Evolutionary conservation across 768 basidiomycete species (phyloP), one percentile per base, ranked within the genome.

Genomic region (Pluteus cervinus): DNA sequence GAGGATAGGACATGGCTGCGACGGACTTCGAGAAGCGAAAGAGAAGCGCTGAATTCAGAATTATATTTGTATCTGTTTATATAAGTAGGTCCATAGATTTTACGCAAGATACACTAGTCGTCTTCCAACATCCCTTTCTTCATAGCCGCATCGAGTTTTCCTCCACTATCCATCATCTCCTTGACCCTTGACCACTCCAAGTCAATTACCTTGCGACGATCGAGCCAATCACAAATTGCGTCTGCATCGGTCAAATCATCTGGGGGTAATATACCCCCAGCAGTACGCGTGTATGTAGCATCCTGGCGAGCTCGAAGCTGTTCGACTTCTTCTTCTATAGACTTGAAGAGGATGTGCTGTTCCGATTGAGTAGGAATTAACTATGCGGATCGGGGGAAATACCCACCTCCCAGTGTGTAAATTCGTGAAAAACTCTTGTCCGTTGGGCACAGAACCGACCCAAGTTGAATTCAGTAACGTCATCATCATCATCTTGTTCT

Each of bases 331-430:
- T 60, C 56, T 22, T 59, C 56, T 10, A 91, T 69, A 18, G 57
- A 49, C 36, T 69, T 65, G 61, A 83, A 90, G 20, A 90, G 66
- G 4, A 68, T 55, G 54, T 83, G 69, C 88, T 90, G 37, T 12
- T 24, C n/a, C 14, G 25, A 16, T 44, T 24, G 48, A 21, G 39
- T 15, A 53, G 39, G 31, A 48, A 42, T 14, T 25, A 21, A 16
- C 34, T 24, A 25, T 15, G 11, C 10, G n/a, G 41, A 28, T 26
- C n/a, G 22, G 33, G 39, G 21, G 12, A 35, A 16, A 17, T 25
- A 59, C 70, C 40, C 43, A 87, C 87, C 76, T 88, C 86, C 87
- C 87, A 91, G 49, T 91, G 87, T 14, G 69, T 72, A 49, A 89
- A 79, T 37, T 69, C 57, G 50, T 90, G 87, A 48, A 74, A 91